Evolutionary conservation across 768 basidiomycete genomes (phyloP), one percentile per base, ranked within the genome.

Genomic region (Termitomyces sp.): DNA sequence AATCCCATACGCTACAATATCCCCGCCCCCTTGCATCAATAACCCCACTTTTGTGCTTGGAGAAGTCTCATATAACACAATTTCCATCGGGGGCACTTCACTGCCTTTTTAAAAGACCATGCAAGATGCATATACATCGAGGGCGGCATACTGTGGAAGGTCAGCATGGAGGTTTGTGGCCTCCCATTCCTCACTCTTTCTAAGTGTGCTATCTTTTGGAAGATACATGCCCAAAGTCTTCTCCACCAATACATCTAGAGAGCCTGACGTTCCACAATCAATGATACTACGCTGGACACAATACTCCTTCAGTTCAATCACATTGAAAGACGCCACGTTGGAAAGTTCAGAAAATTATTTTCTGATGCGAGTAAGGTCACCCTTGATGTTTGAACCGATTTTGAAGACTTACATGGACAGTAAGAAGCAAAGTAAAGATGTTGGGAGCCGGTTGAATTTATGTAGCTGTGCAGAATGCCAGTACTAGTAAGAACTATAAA

Each of bases 171-270:
- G 46, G 4, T 23, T 47, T 11, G 15, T 44, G 16, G 5, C 38
- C 50, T 68, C 41, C 41, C 41, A 43, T 10, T 61, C 66, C 61
- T 68, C 58, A 22, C 50, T 39, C 27, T 46, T 66, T 16, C 43
- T 13, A 13, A 49, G 38, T 4, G 35, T 42, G 2, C 16, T 43
- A 42, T 54, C 53, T 46, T 54, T 54, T 13, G 53, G 22, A 48
- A 54, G 45, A 49, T 54, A 54, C 46, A 48, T 33, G 23, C 38
- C n/a, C 18, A 48, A 6, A 3, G 47, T 36, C 47, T 49, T 54
- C 20, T 31, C 53, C n/a, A 48, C 7, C 10, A 54, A 25, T 7
- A 11, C 22, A 49, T 54, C 53, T 18, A 54, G 40, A 4, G 27
- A 40, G 5, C 45, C 53, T 40, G 53, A 23, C 7, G 23, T 46